These are phyloP conservation scores for Trichoderma sp. DNA, from an alignment of 2,329 filamentous ascomycete genomes.

Conservation along the genomic window DNA sequence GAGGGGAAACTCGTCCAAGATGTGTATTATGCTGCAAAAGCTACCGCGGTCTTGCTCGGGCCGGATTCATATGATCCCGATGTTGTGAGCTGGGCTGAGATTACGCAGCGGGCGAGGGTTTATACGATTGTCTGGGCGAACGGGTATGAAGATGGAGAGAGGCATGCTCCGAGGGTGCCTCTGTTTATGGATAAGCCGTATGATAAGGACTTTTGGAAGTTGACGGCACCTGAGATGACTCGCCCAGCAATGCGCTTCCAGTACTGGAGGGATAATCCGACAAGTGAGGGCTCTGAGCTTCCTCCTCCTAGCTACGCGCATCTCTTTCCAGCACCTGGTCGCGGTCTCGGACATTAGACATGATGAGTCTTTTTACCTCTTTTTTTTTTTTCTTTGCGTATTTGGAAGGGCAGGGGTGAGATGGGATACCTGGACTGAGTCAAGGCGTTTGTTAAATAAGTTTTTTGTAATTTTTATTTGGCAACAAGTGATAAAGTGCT, in stretches of 20 bases:
- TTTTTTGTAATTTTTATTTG: neutral
- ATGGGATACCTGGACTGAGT: neutral
- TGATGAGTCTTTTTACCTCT: neutral
- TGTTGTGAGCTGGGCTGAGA: neutral
- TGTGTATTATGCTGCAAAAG: neutral
- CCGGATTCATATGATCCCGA: neutral
- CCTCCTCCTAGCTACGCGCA: neutral
- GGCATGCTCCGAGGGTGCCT: neutral
- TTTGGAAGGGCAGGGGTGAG: neutral
- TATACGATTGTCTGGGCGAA: neutral
- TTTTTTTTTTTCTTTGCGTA: neutral
- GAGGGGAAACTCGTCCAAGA: neutral
- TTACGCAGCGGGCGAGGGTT: neutral
- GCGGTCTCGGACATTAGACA: neutral
- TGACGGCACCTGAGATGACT: neutral
- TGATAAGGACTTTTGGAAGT: neutral
- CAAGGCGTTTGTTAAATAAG: neutral
- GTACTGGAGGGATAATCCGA: neutral
- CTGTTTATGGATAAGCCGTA: neutral
- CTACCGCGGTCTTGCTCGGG: neutral
- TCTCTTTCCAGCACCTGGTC: neutral
- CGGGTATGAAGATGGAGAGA: neutral
- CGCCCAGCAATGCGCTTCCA: neutral
- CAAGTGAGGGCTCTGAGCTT: neutral
- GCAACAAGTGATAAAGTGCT: neutral